Conservation (phyloP, 2,329 filamentous ascomycete species). For the Colletotrichum euphorbiae region DNA sequence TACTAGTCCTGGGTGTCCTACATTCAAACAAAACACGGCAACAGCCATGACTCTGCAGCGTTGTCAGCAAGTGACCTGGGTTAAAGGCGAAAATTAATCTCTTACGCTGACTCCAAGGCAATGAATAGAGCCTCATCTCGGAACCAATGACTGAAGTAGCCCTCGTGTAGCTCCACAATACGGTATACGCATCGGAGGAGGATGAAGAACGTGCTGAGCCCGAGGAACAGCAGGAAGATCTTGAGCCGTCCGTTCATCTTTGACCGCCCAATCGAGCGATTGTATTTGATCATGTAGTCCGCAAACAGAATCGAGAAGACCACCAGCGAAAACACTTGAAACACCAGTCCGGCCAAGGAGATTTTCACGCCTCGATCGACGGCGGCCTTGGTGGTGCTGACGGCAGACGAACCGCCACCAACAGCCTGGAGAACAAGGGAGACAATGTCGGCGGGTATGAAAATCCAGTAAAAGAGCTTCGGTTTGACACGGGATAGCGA, state of each 20-base stretch:
- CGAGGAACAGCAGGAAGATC: constrained; percentile 62
- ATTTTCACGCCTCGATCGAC: constrained; percentile 57
- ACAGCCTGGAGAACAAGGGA: constrained; percentile 64
- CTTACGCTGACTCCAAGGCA: constrained; percentile 53
- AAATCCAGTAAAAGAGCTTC: constrained; percentile 48
- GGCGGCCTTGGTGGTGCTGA: constrained; percentile 47
- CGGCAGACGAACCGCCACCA: constrained; percentile 59
- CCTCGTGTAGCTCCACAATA: constrained; percentile 67
- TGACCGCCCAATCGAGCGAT: constrained; percentile 44
- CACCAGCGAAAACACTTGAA: constrained; percentile 62
- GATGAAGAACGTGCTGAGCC: constrained; percentile 65
- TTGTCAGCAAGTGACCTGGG: background rate
- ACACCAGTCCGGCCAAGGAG: constrained; percentile 62
- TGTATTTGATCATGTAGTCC: constrained; percentile 53
- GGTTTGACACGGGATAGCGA: constrained; percentile 47
- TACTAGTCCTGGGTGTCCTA: constrained; percentile 31
- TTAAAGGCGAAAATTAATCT: background rate
- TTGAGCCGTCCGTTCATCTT: constrained; percentile 52
- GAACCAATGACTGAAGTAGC: constrained; percentile 64
- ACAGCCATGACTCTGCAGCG: constrained; percentile 21
- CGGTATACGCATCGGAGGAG: constrained; percentile 69
- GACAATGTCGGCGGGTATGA: constrained; percentile 63
- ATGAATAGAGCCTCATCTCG: constrained; percentile 57
- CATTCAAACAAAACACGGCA: constrained; percentile 17
- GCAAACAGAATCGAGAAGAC: constrained; percentile 56